These are phyloP conservation scores for Starmerella apicola DNA, from an alignment of 805 yeast genomes.

Conservation along the genomic window DNA sequence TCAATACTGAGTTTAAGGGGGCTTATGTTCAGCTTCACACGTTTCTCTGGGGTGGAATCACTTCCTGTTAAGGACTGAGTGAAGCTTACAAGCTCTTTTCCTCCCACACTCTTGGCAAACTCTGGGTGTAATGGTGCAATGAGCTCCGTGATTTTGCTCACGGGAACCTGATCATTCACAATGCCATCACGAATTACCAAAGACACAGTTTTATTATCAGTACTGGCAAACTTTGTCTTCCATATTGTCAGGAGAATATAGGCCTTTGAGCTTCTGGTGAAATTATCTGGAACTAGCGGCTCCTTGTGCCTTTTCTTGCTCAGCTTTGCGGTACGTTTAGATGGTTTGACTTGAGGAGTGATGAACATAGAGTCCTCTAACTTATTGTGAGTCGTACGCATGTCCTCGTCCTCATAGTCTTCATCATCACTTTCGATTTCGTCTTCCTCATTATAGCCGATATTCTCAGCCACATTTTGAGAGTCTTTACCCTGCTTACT, in stretches of 20 bases:
- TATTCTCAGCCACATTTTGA: background rate
- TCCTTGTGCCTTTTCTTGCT: conserved; percentile 1
- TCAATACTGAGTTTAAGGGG: conserved; percentile 81
- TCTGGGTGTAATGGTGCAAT: conserved; percentile 2
- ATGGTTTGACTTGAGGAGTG: conserved; percentile 26
- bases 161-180: conserved; percentile 5
- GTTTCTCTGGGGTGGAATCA: conserved; percentile 6
- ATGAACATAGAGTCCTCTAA: conserved; percentile 73
- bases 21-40: conserved; percentile 29
- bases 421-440: conserved; percentile 14
- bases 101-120: no score
- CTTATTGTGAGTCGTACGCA: conserved; percentile 41
- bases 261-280: conserved; percentile 14
- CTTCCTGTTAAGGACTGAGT: conserved; percentile 2
- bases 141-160: conserved; percentile 8
- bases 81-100: background rate
- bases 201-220: background rate
- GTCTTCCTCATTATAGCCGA: conserved; percentile 18
- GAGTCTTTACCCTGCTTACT: background rate
- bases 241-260: conserved; percentile 25
- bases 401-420: background rate
- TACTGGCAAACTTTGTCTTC: conserved; percentile 27
- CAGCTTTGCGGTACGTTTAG: background rate
- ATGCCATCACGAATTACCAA: conserved; percentile 7
- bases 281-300: no score